These are phyloP conservation scores for Akebia trifoliata DNA, from an alignment of 164 flowering plant genomes.

Conservation along the genomic window DNA sequence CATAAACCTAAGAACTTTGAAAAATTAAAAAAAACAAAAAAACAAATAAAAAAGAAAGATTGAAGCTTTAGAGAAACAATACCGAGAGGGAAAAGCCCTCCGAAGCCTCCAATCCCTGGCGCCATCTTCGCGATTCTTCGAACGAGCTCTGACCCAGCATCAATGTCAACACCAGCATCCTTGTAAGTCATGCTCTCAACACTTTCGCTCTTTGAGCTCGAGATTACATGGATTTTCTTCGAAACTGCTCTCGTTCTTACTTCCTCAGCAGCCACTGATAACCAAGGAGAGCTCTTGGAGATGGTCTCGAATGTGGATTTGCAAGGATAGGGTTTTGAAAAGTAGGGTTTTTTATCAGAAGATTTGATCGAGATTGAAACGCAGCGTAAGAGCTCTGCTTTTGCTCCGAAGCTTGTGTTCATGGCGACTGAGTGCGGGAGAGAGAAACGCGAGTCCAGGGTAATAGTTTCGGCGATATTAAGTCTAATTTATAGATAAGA, in stretches of 20 bases:
- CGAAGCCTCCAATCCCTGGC: constrained; percentile 93
- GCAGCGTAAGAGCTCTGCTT: constrained; percentile 19
- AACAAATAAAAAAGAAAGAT: neutral
- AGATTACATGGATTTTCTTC: constrained; percentile 3
- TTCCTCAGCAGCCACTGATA: neutral
- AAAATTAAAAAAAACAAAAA: neutral
- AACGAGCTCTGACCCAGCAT: constrained; percentile 94
- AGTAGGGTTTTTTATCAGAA: neutral
- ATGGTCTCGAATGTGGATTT: constrained; percentile 4
- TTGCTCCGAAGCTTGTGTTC: constrained; percentile 20
- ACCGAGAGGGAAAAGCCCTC: constrained; percentile 90
- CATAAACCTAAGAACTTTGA: neutral
- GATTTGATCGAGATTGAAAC: constrained; percentile 4
- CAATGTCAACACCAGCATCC: constrained; percentile 94
- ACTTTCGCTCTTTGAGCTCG: constrained; percentile 8
- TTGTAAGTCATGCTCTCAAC: constrained; percentile 59
- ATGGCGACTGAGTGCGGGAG: constrained; percentile 9
- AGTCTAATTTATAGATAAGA: too few species aligned
- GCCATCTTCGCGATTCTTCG: constrained; percentile 87
- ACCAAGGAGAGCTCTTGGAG: neutral
- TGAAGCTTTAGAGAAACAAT: constrained; percentile 10
- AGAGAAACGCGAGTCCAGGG: neutral
- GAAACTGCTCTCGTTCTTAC: neutral
- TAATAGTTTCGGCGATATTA: too few species aligned
- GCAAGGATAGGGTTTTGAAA: constrained; percentile 1